A percentile compares a stretch with the other conserved stretches of the same genome.
Conservation (phyloP, 768 basidiomycete species). For the Lactifluus subvellereus region DNA sequence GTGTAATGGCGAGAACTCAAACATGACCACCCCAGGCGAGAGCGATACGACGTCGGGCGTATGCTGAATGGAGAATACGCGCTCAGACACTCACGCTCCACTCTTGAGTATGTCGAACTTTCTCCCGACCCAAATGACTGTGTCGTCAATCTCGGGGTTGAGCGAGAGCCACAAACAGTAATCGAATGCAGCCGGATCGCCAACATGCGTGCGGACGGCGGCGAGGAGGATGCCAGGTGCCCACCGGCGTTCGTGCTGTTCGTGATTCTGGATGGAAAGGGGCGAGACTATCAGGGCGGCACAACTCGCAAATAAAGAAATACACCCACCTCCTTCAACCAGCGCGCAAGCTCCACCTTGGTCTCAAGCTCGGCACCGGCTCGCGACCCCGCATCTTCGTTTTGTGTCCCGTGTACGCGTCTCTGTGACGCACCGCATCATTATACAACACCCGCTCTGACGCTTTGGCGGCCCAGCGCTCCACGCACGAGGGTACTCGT, state of each 20-base stretch:
- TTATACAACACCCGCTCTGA: background rate
- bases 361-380: no score
- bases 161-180: constrained; percentile 73
- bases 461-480: no score
- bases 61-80: no score
- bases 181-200: constrained; percentile 20
- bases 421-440: constrained; percentile 55
- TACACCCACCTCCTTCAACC: constrained; percentile 58
- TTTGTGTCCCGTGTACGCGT: constrained; percentile 51
- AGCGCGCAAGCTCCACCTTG: constrained; percentile 45
- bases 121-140: constrained; percentile 34
- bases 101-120: no score
- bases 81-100: no score
- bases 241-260: no score
- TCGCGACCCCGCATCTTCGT: constrained; percentile 12
- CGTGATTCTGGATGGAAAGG: constrained; percentile 42
- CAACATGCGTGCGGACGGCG: no score
- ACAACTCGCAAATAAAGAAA: background rate
- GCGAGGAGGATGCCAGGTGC: no score
- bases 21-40: constrained; percentile 59
- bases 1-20: constrained; percentile 65
- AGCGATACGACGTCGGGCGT: no score
- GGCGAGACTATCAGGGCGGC: background rate
- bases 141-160: constrained; percentile 66
- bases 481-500: no score